A percentile compares a stretch with the other conserved stretches of the same genome.
Evolutionary conservation across 352 stramenopile genomes (phyloP).

Genomic region (Pythium rishiriense): DNA sequence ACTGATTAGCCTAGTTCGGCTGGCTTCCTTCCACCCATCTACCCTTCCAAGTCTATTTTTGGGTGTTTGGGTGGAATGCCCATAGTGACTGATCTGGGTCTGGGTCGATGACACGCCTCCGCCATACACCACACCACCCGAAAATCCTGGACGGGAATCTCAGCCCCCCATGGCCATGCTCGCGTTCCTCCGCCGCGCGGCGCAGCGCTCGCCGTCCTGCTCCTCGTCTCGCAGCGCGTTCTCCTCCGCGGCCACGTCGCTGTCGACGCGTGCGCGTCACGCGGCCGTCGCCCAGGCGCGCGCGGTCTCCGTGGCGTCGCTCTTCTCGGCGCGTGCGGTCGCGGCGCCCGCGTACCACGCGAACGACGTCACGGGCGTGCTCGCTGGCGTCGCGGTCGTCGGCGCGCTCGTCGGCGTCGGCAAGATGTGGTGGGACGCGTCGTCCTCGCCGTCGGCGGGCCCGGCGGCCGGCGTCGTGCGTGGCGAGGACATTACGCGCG

Average conservation of each 20-base stretch:
- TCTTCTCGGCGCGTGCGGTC: slow-evolving; percentile 21
- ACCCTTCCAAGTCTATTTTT: background rate
- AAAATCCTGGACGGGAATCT: background rate
- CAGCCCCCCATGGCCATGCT: slow-evolving; percentile 30
- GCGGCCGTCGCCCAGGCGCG: background rate
- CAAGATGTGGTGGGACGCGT: slow-evolving; percentile 89
- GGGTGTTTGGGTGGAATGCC: background rate
- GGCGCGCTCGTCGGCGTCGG: slow-evolving; percentile 67
- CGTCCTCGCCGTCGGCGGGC: slow-evolving; percentile 30
- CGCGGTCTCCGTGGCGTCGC: slow-evolving; percentile 12
- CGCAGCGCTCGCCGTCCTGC: slow-evolving; percentile 24
- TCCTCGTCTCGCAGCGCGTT: background rate
- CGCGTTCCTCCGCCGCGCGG: slow-evolving; percentile 33
- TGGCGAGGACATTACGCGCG: slow-evolving; percentile 55
- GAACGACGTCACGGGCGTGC: slow-evolving; percentile 61
- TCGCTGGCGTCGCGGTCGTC: slow-evolving; percentile 68
- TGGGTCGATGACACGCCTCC: background rate
- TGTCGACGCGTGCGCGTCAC: background rate
- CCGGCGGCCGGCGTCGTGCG: background rate
- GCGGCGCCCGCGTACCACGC: slow-evolving; percentile 31
- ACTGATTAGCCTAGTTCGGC: no score
- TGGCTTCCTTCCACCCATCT: background rate
- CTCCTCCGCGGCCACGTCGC: background rate
- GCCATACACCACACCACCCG: slow-evolving; percentile 13
- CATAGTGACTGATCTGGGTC: background rate